Evolutionary conservation across 768 basidiomycete species (phyloP).

Genomic region (Austroboletus eburneus): DNA sequence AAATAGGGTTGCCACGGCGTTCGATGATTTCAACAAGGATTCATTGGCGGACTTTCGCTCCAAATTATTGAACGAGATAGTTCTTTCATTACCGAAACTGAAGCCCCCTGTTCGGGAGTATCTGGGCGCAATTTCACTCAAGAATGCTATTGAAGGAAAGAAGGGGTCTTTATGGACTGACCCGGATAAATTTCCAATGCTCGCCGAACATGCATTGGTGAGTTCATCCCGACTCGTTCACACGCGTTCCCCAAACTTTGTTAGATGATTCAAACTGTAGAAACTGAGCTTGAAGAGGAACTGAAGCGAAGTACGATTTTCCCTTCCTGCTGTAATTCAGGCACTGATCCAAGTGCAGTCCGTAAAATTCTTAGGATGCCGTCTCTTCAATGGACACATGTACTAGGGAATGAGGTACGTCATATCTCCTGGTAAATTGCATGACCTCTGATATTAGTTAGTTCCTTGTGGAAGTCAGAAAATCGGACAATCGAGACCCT

Average conservation of each 20-base stretch:
- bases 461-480: slow-evolving; percentile 79
- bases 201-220: slow-evolving; percentile 61
- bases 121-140: slow-evolving; percentile 52
- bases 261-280: slow-evolving; percentile 64
- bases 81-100: slow-evolving; percentile 65
- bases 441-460: slow-evolving; percentile 26
- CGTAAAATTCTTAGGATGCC: slow-evolving; percentile 71
- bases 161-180: slow-evolving; percentile 71
- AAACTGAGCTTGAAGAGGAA: slow-evolving; percentile 70
- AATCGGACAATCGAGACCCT: slow-evolving; percentile 42
- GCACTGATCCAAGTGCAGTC: slow-evolving; percentile 38
- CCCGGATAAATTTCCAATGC: slow-evolving; percentile 45
- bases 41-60: slow-evolving; percentile 59
- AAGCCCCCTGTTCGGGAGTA: slow-evolving; percentile 50
- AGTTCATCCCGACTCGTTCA: not conserved
- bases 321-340: not conserved
- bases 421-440: not conserved
- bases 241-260: not conserved
- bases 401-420: slow-evolving; percentile 66
- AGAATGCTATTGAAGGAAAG: slow-evolving; percentile 59
- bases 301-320: slow-evolving; percentile 53
- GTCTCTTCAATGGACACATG: slow-evolving; percentile 62
- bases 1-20: slow-evolving; percentile 61
- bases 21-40: slow-evolving; percentile 43
- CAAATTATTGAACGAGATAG: slow-evolving; percentile 62